phyloP scores from a whole-genome alignment of 2,329 filamentous ascomycete species.

The Diaporthe vexans region DNA sequence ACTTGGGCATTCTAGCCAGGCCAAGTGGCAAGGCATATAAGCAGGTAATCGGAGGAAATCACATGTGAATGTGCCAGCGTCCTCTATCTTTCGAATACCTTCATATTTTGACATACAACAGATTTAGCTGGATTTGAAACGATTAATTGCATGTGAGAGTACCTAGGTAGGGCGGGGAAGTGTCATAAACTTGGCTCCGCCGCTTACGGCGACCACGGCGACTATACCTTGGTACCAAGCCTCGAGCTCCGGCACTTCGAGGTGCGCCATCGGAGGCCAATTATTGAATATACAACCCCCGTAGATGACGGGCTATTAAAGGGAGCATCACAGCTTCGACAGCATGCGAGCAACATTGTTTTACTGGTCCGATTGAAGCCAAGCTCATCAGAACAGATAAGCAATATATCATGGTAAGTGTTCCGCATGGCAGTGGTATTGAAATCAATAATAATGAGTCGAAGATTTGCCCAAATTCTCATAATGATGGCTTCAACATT shows the following conservation, averaged over 20 bases:
- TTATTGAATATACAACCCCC: background rate
- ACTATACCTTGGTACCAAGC: background rate
- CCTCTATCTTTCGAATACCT: too few species aligned
- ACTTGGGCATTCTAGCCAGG: too few species aligned
- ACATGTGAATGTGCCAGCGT: too few species aligned
- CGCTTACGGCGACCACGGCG: too few species aligned
- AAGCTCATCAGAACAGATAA: background rate
- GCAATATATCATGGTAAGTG: background rate
- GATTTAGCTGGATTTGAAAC: too few species aligned
- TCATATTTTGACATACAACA: too few species aligned
- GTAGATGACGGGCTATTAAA: background rate
- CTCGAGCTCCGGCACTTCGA: background rate
- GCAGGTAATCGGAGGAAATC: too few species aligned
- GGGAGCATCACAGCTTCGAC: background rate
- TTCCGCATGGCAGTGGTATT: background rate
- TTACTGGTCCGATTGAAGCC: background rate
- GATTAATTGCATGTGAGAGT: too few species aligned
- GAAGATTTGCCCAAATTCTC: background rate
- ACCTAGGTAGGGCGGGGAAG: too few species aligned
- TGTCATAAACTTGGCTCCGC: too few species aligned
- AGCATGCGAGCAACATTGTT: background rate
- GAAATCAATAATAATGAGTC: background rate
- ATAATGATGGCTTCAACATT: constrained; percentile 14
- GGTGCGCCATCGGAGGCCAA: background rate
- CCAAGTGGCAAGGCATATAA: too few species aligned